Percentiles rank a stretch among this genome's conserved stretches.
phyloP scores from a whole-genome alignment of 2,329 filamentous ascomycete genomes.

The Phaeosphaeria sp. region DNA sequence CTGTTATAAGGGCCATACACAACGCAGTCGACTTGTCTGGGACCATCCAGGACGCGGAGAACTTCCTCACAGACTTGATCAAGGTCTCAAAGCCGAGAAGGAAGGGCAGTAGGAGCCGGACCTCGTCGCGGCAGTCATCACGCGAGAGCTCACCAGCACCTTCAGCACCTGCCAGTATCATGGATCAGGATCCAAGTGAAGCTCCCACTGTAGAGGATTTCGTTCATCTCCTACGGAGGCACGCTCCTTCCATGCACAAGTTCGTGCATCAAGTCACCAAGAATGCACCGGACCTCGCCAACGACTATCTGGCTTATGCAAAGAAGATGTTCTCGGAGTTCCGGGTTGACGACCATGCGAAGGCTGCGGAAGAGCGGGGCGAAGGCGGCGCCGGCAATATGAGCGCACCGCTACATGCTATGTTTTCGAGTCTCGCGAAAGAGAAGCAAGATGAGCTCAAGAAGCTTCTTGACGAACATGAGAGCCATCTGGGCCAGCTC shows the following conservation, averaged over 20 bases:
- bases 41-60: constrained; percentile 70
- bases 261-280: constrained; percentile 75
- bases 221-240: constrained; percentile 69
- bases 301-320: constrained; percentile 67
- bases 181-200: constrained; percentile 27
- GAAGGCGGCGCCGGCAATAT: constrained; percentile 52
- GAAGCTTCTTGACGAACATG: constrained; percentile 65
- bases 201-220: constrained; percentile 74
- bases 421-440: constrained; percentile 57
- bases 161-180: constrained; percentile 28
- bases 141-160: constrained; percentile 34
- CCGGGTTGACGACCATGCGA: constrained; percentile 36
- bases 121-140: constrained; percentile 26
- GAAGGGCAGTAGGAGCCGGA: constrained; percentile 32
- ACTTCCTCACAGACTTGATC: constrained; percentile 75
- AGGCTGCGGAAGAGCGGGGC: constrained; percentile 25
- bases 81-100: constrained; percentile 56
- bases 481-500: constrained; percentile 64
- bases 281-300: constrained; percentile 70
- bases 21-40: constrained; percentile 73
- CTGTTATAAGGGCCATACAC: constrained; percentile 75
- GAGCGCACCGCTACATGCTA: constrained; percentile 48
- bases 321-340: constrained; percentile 67
- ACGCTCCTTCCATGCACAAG: constrained; percentile 69
- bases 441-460: constrained; percentile 57